phyloP scores from a whole-genome alignment of 306 rosid species.

The Vigna reflexopilosa region DNA sequence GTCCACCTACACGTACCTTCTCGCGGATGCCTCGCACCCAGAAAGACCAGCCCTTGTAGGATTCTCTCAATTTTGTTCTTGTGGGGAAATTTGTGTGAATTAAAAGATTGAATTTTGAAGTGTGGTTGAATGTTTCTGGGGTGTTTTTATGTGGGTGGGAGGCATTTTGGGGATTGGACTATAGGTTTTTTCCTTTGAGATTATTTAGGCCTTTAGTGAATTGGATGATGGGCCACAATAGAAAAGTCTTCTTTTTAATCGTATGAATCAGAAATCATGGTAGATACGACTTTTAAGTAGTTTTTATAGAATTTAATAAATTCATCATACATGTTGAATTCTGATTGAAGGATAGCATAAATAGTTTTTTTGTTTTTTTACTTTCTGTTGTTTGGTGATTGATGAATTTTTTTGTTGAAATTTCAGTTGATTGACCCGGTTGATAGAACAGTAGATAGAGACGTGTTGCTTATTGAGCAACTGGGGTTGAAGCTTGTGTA shows the following conservation, averaged over 20 bases:
- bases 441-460: constrained; percentile 90
- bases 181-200: not conserved
- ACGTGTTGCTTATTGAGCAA: constrained; percentile 72
- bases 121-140: constrained; percentile 14
- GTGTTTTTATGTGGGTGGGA: constrained; percentile 20
- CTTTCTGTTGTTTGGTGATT: constrained; percentile 11
- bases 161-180: constrained; percentile 26
- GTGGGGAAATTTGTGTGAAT: not conserved
- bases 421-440: constrained; percentile 97
- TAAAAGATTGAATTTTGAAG: constrained; percentile 32
- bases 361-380: not conserved
- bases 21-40: constrained; percentile 79
- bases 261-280: not conserved
- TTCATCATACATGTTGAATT: not conserved
- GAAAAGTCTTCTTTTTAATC: too few relatives aligned
- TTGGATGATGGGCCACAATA: too few relatives aligned
- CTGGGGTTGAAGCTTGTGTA: constrained; percentile 76
- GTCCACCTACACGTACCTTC: constrained; percentile 89
- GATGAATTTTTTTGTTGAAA: not conserved
- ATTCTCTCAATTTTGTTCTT: not conserved
- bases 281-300: not conserved
- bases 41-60: constrained; percentile 80
- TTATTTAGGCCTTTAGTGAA: not conserved
- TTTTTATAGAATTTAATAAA: not conserved
- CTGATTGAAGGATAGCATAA: not conserved